A percentile compares a stretch with the other conserved stretches of the same genome.
These are phyloP conservation scores for Mortierella sp. DNA, from an alignment of 371 early-diverging fungal genomes.

Conservation along the genomic window DNA sequence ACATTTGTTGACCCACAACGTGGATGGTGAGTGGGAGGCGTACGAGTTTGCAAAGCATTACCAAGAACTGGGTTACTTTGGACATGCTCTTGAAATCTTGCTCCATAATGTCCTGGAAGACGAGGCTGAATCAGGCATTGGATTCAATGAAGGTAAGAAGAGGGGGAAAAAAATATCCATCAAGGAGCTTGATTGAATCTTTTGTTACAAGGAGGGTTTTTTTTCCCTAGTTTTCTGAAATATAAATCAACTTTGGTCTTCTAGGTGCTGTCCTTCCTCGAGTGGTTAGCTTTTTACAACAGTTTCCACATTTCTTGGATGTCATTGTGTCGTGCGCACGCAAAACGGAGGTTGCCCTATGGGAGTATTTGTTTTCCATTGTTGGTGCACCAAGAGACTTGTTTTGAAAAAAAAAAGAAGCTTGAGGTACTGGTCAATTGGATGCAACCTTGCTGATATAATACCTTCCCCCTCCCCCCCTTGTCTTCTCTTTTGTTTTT, in stretches of 20 bases:
- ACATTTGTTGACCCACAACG: slow-evolving; percentile 62
- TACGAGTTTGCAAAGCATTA: slow-evolving; percentile 72
- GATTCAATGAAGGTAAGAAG: slow-evolving; percentile 54
- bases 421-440: too few species aligned
- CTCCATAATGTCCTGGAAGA: slow-evolving; percentile 86
- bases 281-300: slow-evolving; percentile 77
- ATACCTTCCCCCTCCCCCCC: not conserved
- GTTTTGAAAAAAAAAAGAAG: too few species aligned
- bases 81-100: slow-evolving; percentile 86
- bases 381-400: slow-evolving; percentile 83
- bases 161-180: too few species aligned
- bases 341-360: slow-evolving; percentile 91
- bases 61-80: slow-evolving; percentile 79
- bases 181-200: too few species aligned
- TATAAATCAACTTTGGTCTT: too few species aligned
- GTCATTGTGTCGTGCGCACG: slow-evolving; percentile 90
- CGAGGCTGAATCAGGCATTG: slow-evolving; percentile 66
- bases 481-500: too few species aligned
- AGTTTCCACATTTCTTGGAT: slow-evolving; percentile 78
- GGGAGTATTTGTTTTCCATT: slow-evolving; percentile 85
- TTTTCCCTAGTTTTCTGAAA: not conserved
- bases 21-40: slow-evolving; percentile 49
- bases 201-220: too few species aligned
- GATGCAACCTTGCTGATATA: too few species aligned
- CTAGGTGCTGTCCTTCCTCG: slow-evolving; percentile 72